Conservation (phyloP, 495 filamentous ascomycete species). For the Penicillium antarcticum region DNA sequence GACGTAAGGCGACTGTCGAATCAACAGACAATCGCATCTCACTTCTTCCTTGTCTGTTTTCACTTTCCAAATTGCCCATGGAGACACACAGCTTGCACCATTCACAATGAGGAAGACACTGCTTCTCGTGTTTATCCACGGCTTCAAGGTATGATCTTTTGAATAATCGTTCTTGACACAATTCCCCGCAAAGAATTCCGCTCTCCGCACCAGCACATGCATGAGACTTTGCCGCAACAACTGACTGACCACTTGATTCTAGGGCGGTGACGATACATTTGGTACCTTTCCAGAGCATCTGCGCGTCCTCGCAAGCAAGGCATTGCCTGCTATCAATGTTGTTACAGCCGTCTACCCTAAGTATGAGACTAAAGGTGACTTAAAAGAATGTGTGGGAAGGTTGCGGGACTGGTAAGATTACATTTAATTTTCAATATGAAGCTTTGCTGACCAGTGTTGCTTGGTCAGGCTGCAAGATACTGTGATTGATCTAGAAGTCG, state of each 20-base stretch:
- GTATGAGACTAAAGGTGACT: slow-evolving; percentile 87
- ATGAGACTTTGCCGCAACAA: background rate
- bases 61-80: background rate
- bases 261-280: slow-evolving; percentile 92
- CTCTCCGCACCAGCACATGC: background rate
- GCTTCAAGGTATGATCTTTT: slow-evolving; percentile 74
- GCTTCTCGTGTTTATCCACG: slow-evolving; percentile 90
- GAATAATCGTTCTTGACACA: background rate
- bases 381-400: slow-evolving; percentile 70
- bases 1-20: slow-evolving; percentile 1
- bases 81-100: background rate
- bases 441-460: background rate
- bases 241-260: background rate
- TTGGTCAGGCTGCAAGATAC: slow-evolving; percentile 73
- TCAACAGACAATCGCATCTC: background rate
- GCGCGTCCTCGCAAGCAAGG: slow-evolving; percentile 61
- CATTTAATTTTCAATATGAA: background rate
- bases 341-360: slow-evolving; percentile 75
- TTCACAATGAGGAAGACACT: slow-evolving; percentile 78
- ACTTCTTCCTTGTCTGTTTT: no score
- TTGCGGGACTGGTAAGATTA: slow-evolving; percentile 81
- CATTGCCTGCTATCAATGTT: slow-evolving; percentile 72
- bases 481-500: slow-evolving; percentile 93
- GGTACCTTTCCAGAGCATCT: slow-evolving; percentile 72
- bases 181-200: slow-evolving; percentile 9